Evolutionary conservation across 176 grass and related monocot species (phyloP).

Genomic region (Lolium rigidum): DNA sequence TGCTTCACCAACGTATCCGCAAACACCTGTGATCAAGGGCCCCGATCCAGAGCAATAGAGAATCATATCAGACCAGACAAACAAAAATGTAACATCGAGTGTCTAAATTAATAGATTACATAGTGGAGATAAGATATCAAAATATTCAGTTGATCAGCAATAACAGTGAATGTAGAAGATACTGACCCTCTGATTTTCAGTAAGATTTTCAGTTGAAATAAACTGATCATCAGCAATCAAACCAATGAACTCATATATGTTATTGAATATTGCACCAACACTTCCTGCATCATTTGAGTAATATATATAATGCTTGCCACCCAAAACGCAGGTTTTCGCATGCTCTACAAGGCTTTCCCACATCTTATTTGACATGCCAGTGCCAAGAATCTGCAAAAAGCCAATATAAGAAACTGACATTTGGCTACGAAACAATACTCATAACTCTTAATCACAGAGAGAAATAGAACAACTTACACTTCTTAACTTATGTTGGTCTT

Average conservation of each 20-base stretch:
- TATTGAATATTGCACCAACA: constrained; percentile 83
- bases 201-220: constrained; percentile 78
- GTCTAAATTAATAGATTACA: constrained; percentile 5
- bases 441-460: constrained; percentile 17
- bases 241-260: constrained; percentile 83
- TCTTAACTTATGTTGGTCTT: constrained; percentile 74
- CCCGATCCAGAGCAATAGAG: not conserved
- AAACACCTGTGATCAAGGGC: constrained; percentile 53
- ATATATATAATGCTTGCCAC: constrained; percentile 87
- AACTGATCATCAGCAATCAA: constrained; percentile 82
- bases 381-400: constrained; percentile 72
- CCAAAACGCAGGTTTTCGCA: constrained; percentile 84
- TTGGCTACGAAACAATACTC: constrained; percentile 23
- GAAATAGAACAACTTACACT: constrained; percentile 62
- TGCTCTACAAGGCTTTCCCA: constrained; percentile 93
- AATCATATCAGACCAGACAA: not conserved
- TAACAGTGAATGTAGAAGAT: constrained; percentile 22
- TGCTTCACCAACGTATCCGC: constrained; percentile 73
- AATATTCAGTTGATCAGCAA: not conserved
- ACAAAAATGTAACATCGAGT: constrained; percentile 26
- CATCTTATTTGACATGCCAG: constrained; percentile 88
- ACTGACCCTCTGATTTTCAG: constrained; percentile 81
- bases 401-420: constrained; percentile 20
- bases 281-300: constrained; percentile 65
- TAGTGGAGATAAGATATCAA: not conserved